Percentiles rank a stretch among this genome's conserved stretches.
Evolutionary conservation across 805 yeast genomes (phyloP).

Genomic region (Starmerella asiatica): DNA sequence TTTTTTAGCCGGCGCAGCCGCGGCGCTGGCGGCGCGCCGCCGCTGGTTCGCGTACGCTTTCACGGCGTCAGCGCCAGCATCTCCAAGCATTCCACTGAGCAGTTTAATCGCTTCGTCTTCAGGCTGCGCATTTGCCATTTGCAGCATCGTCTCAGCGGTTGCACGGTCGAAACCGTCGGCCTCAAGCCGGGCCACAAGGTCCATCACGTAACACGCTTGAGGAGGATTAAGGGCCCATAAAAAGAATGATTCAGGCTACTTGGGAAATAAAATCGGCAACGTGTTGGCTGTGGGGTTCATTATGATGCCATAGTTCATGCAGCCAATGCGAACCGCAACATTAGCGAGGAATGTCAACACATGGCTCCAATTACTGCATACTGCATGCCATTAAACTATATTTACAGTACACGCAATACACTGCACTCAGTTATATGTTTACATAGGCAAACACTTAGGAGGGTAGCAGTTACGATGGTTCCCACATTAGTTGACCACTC

Average conservation of each 20-base stretch:
- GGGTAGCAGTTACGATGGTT: too few species aligned
- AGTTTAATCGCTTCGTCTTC: slow-evolving; percentile 17
- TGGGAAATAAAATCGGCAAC: not conserved
- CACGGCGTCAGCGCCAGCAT: slow-evolving; percentile 6
- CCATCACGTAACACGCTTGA: slow-evolving; percentile 2
- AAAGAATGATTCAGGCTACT: too few species aligned
- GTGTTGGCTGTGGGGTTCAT: not conserved
- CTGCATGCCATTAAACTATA: too few species aligned
- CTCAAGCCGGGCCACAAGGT: slow-evolving; percentile 12
- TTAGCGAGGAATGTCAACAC: too few species aligned
- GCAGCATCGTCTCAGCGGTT: slow-evolving; percentile 19
- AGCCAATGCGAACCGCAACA: too few species aligned
- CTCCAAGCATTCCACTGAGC: slow-evolving; percentile 15
- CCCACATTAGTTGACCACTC: too few species aligned
- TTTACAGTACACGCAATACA: too few species aligned
- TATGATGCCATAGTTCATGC: not conserved
- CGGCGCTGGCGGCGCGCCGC: not conserved
- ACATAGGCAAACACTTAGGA: too few species aligned
- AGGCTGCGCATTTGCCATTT: slow-evolving; percentile 12
- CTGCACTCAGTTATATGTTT: too few species aligned
- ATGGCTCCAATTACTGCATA: too few species aligned
- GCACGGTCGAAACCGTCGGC: slow-evolving; percentile 18
- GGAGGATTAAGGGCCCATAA: slow-evolving; percentile 3
- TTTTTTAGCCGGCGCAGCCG: not conserved
- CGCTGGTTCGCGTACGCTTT: slow-evolving; percentile 12